phyloP scores from a whole-genome alignment of 805 yeast genomes.

The Pichia paraexigua region DNA sequence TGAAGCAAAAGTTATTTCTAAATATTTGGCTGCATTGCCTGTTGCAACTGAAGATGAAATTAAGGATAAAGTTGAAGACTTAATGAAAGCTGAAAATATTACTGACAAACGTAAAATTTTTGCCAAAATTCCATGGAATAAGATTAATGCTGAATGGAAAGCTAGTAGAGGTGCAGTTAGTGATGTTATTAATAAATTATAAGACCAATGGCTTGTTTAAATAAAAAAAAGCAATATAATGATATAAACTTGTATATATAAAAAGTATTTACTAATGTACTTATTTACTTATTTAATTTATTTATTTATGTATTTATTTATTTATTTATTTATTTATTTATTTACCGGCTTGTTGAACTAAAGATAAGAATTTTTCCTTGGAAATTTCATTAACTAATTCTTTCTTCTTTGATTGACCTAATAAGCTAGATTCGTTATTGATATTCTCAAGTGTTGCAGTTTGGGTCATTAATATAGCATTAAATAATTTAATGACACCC shows the following conservation, averaged over 20 bases:
- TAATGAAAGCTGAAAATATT: conserved; percentile 20
- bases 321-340: not conserved
- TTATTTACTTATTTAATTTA: no score
- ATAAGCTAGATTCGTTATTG: conserved; percentile 30
- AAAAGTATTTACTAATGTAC: no score
- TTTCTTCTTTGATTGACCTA: conserved; percentile 40
- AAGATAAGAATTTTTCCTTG: conserved; percentile 81
- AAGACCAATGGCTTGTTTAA: not conserved
- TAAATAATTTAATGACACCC: conserved; percentile 28
- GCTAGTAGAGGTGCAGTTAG: conserved; percentile 28
- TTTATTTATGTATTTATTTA: conserved; percentile 23
- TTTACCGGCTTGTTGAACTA: conserved; percentile 73
- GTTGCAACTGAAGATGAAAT: conserved; percentile 31
- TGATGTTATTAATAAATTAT: conserved; percentile 23
- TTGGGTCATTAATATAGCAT: conserved; percentile 47
- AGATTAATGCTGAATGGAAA: conserved; percentile 29
- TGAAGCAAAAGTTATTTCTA: conserved; percentile 30
- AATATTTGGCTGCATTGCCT: conserved; percentile 29
- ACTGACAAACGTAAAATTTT: conserved; percentile 22
- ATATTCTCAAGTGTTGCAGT: conserved; percentile 60
- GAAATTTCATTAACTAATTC: conserved; percentile 71
- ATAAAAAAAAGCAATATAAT: not conserved
- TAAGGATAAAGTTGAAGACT: conserved; percentile 23
- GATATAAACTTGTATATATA: not conserved
- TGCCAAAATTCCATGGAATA: conserved; percentile 29